Base-by-base conservation (phyloP, 352 stramenopile species). In the Globisporangium canariense region DNA sequence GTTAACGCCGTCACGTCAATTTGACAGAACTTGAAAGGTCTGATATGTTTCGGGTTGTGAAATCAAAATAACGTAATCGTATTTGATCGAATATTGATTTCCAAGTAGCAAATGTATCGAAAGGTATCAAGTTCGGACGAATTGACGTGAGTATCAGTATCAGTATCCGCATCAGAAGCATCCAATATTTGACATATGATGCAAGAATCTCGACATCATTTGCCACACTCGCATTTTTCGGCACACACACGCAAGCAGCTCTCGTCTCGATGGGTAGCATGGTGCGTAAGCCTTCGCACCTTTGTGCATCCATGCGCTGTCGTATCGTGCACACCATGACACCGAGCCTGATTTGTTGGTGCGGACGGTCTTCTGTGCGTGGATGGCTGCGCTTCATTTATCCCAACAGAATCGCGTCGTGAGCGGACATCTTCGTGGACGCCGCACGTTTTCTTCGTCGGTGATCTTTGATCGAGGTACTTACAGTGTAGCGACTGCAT, bases 391-490 rank as follows among this genome's bases (percentile, higher is more conserved):
- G 34, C 62, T 56, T 47, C 20, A 18, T 11, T 11, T 22, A 66
- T 53, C n/a, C 60, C 57, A 59, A 38, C 45, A 85, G 76, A 77
- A 72, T 50, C 67, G 54, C 61, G n/a, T 81, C 20, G 55, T 58
- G 65, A 51, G 56, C 40, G 51, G 70, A 58, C 67, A 67, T n/a
- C 55, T 58, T 13, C 28, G 66, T 28, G 53, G 58, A 10, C 69
- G 68, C 49, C 70, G 81, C 18, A 64, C 74, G 40, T 79, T 88
- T 57, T 88, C 81, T 34, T 76, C 78, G 36, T 58, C 69, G 34
- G 63, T 69, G 55, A 86, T 90, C 62, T 91, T 91, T 57, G 75
- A 90, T 67, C 73, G 80, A 72, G 72, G 80, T 89, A 22, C 30
- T 34, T 34, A n/a, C 18, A 62, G 36, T 28, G n/a, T n/a, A 32